Percentiles rank a stretch among this genome's conserved stretches.
Evolutionary conservation across 1,284 basidiomycete species (phyloP).

Genomic region (Ceratobasidium papillatum): DNA sequence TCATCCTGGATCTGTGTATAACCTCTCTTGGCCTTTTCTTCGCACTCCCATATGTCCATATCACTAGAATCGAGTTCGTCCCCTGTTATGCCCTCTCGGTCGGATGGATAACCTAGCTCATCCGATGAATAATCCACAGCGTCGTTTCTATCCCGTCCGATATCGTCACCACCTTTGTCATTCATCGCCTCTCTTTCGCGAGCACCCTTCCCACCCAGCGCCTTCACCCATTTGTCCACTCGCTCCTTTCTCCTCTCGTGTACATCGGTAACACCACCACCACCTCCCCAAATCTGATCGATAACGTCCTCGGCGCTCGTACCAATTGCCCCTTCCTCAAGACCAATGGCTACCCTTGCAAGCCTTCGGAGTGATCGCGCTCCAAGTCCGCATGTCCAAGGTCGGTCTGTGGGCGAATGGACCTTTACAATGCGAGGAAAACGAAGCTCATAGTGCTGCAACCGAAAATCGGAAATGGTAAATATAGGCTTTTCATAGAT

Average conservation of each 20-base stretch:
- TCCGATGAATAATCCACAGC: not conserved
- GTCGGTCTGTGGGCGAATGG: slow-evolving; percentile 65
- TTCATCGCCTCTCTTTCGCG: not conserved
- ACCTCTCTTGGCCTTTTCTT: not conserved
- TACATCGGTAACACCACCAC: not conserved
- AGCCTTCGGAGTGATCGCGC: not conserved
- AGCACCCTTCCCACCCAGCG: not conserved
- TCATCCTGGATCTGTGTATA: not conserved
- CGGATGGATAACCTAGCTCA: not conserved
- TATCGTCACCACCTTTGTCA: not conserved
- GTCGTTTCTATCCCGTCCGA: not conserved
- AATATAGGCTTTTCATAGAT: not conserved
- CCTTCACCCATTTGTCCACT: not conserved
- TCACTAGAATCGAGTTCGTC: not conserved
- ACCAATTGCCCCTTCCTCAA: not conserved
- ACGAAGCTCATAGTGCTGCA: slow-evolving; percentile 79
- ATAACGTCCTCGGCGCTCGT: not conserved
- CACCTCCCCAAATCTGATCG: not conserved
- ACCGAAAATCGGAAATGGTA: not conserved
- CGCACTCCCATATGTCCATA: not conserved
- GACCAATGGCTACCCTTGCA: not conserved
- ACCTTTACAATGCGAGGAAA: slow-evolving; percentile 81
- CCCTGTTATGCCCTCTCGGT: not conserved
- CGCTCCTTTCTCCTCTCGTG: not conserved
- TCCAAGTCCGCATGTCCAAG: slow-evolving; percentile 57